These are phyloP conservation scores for Cladosporium sp. DNA, from an alignment of 2,329 filamentous ascomycete genomes.

Conservation along the genomic window DNA sequence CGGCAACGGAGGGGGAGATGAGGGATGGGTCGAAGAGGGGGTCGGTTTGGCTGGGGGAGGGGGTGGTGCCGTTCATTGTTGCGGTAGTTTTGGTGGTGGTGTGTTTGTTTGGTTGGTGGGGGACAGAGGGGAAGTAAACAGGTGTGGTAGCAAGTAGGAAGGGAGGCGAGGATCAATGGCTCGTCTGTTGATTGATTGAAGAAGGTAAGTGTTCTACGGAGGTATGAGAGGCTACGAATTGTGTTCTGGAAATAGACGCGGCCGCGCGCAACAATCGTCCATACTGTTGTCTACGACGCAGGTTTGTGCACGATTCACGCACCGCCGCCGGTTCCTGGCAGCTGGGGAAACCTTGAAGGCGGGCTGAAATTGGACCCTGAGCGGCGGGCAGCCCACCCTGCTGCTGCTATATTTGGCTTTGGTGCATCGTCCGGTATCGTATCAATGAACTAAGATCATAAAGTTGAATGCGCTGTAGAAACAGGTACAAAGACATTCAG, in stretches of 20 bases:
- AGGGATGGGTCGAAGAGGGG: conserved; percentile 68
- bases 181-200: no score
- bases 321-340: no score
- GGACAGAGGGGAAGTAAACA: neutral
- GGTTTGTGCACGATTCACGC: conserved; percentile 2
- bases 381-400: no score
- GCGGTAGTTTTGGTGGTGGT: neutral
- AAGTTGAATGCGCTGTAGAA: no score
- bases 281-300: conserved; percentile 10
- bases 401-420: no score
- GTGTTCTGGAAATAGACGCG: neutral
- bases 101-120: neutral
- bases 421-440: no score
- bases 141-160: neutral
- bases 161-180: neutral
- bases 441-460: no score
- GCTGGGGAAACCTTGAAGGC: no score
- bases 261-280: neutral
- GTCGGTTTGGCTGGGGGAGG: neutral
- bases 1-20: conserved; percentile 67
- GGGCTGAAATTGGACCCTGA: no score
- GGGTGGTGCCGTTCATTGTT: conserved; percentile 11
- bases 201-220: no score
- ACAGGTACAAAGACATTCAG: no score
- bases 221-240: neutral